These are phyloP conservation scores for Cyberlindnera xylosilytica DNA, from an alignment of 805 yeast genomes.

Conservation along the genomic window DNA sequence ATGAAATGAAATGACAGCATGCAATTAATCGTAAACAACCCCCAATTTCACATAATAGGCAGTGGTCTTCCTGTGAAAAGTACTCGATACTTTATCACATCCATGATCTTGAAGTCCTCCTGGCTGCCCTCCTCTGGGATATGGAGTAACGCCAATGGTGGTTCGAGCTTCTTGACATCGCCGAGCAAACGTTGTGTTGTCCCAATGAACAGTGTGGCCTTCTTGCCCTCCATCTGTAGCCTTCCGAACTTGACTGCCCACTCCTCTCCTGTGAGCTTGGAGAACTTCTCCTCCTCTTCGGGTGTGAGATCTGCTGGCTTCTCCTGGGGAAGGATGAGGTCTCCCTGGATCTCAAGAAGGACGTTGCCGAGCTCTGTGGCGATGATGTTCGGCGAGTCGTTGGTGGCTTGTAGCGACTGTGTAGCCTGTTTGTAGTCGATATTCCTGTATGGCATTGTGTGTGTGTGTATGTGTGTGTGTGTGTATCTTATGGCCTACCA, in stretches of 20 bases:
- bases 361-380: slow-evolving; percentile 58
- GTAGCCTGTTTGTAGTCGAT: slow-evolving; percentile 13
- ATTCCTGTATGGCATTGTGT: slow-evolving; percentile 15
- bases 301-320: slow-evolving; percentile 32
- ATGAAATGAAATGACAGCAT: too few relatives aligned
- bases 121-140: slow-evolving; percentile 32
- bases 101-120: slow-evolving; percentile 48
- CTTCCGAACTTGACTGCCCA: slow-evolving; percentile 52
- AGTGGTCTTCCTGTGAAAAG: slow-evolving; percentile 68
- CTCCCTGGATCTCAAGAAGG: slow-evolving; percentile 73
- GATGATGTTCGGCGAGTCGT: slow-evolving; percentile 22
- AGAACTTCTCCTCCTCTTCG: slow-evolving; percentile 35
- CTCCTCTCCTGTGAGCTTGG: slow-evolving; percentile 29
- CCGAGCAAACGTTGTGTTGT: slow-evolving; percentile 71
- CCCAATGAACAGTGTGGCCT: slow-evolving; percentile 61
- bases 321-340: slow-evolving; percentile 46
- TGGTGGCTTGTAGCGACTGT: background rate
- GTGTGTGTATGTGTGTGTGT: too few relatives aligned
- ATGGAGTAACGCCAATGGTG: slow-evolving; percentile 63
- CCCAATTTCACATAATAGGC: slow-evolving; percentile 74
- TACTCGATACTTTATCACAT: slow-evolving; percentile 55
- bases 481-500: too few relatives aligned
- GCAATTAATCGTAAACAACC: too few relatives aligned
- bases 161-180: slow-evolving; percentile 49
- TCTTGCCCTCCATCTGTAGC: slow-evolving; percentile 42